Percentiles rank a stretch among this genome's conserved stretches.
phyloP scores from a whole-genome alignment of 2,329 filamentous ascomycete species.

The Mycogone perniciosa region DNA sequence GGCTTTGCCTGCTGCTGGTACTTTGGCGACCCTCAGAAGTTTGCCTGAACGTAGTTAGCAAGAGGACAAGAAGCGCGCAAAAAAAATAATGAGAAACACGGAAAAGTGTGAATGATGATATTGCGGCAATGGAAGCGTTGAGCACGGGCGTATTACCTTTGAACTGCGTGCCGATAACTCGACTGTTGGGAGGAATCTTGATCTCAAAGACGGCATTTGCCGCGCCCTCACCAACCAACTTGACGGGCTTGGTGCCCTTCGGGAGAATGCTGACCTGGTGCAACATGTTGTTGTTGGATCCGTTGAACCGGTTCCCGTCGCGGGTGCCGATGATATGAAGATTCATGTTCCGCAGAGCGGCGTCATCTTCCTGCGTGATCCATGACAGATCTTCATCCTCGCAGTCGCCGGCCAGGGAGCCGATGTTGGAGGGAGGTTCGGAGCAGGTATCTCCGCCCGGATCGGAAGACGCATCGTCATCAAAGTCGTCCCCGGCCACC shows the following conservation, averaged over 20 bases:
- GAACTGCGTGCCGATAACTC: conserved; percentile 7
- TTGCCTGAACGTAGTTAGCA: conserved; percentile 20
- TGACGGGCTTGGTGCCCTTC: conserved; percentile 27
- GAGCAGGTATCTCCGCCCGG: neutral
- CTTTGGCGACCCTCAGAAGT: conserved; percentile 35
- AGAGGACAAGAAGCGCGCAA: neutral
- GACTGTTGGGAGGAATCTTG: conserved; percentile 28
- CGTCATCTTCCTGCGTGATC: conserved; percentile 20
- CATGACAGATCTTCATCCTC: conserved; percentile 17
- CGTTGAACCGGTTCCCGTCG: neutral
- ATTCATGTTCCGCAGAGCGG: conserved; percentile 17
- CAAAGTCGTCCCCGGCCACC: conserved; percentile 14
- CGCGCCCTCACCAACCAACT: conserved; percentile 60
- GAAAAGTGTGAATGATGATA: no score
- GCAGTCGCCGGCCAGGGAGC: conserved; percentile 12
- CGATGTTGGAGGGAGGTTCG: conserved; percentile 10
- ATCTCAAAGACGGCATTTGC: conserved; percentile 71
- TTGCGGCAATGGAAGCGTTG: no score
- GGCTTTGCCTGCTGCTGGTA: conserved; percentile 23
- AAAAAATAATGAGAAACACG: neutral
- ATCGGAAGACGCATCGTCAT: conserved; percentile 13
- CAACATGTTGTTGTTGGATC: neutral
- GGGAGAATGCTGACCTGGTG: conserved; percentile 27
- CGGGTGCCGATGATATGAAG: neutral
- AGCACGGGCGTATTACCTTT: conserved; percentile 23